phyloP scores from a whole-genome alignment of 495 filamentous ascomycete species.

The Hypoxylon perforatum region DNA sequence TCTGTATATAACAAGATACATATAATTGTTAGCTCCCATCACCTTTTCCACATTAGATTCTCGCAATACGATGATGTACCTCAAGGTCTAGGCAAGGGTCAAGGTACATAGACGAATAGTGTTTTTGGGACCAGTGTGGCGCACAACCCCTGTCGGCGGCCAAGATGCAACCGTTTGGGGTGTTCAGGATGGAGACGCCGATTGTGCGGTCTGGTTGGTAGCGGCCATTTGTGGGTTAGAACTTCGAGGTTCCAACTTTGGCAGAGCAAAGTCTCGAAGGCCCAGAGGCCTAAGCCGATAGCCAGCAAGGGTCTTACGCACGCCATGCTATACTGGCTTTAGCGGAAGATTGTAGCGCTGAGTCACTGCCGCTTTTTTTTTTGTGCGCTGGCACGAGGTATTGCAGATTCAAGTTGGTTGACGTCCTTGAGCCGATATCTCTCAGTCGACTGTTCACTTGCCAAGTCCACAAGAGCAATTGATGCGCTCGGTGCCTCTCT shows the following conservation, averaged over 20 bases:
- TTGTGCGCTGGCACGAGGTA: no score
- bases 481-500: background rate
- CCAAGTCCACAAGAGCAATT: conserved; percentile 2
- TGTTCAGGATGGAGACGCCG: conserved; percentile 40
- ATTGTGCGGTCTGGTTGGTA: conserved; percentile 40
- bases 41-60: conserved; percentile 33
- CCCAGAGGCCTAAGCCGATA: conserved; percentile 22
- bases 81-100: conserved; percentile 33
- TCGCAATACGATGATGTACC: conserved; percentile 39
- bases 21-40: conserved; percentile 42
- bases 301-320: conserved; percentile 18
- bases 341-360: conserved; percentile 24
- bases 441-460: conserved; percentile 2
- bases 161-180: conserved; percentile 41
- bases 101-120: conserved; percentile 36
- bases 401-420: background rate
- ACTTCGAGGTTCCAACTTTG: conserved; percentile 21
- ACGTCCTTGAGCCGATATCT: background rate
- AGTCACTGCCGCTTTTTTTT: conserved; percentile 17
- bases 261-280: background rate
- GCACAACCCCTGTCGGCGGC: conserved; percentile 38
- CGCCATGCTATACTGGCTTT: conserved; percentile 24
- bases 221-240: conserved; percentile 32
- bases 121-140: conserved; percentile 35
- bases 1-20: conserved; percentile 47